A percentile compares a stretch with the other conserved stretches of the same genome.
phyloP scores from a whole-genome alignment of 306 rosid genomes.

The Begonia peltatifolia region DNA sequence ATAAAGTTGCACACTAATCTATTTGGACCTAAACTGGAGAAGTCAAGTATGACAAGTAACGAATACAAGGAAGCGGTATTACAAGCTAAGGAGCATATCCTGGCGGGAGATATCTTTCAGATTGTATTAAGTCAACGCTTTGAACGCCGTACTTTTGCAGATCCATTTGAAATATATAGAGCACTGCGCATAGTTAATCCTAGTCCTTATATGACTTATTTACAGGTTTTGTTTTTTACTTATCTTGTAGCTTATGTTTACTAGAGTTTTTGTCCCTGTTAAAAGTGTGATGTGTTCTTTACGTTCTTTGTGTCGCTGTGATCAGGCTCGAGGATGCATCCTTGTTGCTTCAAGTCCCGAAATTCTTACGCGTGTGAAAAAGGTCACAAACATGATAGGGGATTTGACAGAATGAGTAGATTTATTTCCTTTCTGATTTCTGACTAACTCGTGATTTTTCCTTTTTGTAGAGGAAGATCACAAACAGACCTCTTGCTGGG shows the following conservation, averaged over 20 bases:
- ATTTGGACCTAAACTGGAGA: conserved; percentile 64
- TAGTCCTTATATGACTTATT: conserved; percentile 93
- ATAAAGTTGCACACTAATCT: conserved; percentile 40
- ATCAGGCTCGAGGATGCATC: conserved; percentile 89
- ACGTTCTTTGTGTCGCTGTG: conserved; percentile 9
- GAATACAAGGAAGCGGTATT: conserved; percentile 73
- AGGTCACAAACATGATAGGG: conserved; percentile 24
- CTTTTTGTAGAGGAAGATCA: conserved; percentile 44
- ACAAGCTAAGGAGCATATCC: conserved; percentile 83
- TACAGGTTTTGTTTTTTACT: conserved; percentile 46
- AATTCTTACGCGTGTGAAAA: conserved; percentile 83
- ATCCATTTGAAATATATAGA: conserved; percentile 90
- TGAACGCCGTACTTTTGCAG: conserved; percentile 94
- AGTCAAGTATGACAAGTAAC: conserved; percentile 68
- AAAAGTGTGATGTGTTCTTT: conserved; percentile 5
- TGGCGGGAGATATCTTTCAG: conserved; percentile 95
- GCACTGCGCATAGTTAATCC: conserved; percentile 92
- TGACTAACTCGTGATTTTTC: neutral
- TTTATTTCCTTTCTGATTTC: neutral
- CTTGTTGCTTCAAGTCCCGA: conserved; percentile 99
- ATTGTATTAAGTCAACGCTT: conserved; percentile 90
- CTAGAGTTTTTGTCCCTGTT: neutral
- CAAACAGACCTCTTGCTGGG: conserved; percentile 96
- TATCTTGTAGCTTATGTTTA: neutral
- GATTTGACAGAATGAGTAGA: neutral